Evolutionary conservation across 2,329 filamentous ascomycete species (phyloP).

Genomic region (Pseudocercospora ulei): DNA sequence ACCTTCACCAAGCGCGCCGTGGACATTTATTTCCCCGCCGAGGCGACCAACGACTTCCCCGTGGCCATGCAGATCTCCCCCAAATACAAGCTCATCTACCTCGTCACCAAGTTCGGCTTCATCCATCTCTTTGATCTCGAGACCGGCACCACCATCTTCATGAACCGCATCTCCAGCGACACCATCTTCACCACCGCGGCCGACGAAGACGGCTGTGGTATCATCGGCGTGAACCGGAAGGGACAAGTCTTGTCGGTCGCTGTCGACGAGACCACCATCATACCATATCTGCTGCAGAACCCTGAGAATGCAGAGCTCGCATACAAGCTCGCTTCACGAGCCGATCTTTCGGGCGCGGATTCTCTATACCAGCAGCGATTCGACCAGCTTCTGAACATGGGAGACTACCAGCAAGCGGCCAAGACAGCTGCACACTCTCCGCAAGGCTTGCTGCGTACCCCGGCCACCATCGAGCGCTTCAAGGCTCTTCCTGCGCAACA

Average conservation of each 20-base stretch:
- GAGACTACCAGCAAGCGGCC: constrained; percentile 77
- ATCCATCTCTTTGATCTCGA: constrained; percentile 98
- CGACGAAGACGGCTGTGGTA: constrained; percentile 73
- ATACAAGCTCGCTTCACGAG: constrained; percentile 90
- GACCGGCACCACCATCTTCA: constrained; percentile 90
- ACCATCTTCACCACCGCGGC: constrained; percentile 92
- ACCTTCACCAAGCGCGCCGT: constrained; percentile 91
- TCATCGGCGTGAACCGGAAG: constrained; percentile 93
- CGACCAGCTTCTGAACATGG: constrained; percentile 69
- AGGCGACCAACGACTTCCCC: constrained; percentile 93
- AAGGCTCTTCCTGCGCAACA: constrained; percentile 73
- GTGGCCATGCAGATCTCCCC: constrained; percentile 95
- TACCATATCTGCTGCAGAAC: constrained; percentile 92
- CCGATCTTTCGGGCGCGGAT: constrained; percentile 86
- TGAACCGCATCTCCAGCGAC: constrained; percentile 99
- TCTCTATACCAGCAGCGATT: constrained; percentile 89
- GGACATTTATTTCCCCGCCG: constrained; percentile 92
- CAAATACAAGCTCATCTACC: constrained; percentile 92
- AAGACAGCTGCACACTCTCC: constrained; percentile 96
- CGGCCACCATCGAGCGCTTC: constrained; percentile 92
- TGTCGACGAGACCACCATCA: constrained; percentile 81
- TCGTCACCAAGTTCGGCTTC: constrained; percentile 98
- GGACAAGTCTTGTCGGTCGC: constrained; percentile 92
- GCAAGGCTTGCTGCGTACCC: constrained; percentile 84
- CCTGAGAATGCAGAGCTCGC: constrained; percentile 87